Conservation (phyloP, 495 filamentous ascomycete species). For the Penicillium paradoxum region DNA sequence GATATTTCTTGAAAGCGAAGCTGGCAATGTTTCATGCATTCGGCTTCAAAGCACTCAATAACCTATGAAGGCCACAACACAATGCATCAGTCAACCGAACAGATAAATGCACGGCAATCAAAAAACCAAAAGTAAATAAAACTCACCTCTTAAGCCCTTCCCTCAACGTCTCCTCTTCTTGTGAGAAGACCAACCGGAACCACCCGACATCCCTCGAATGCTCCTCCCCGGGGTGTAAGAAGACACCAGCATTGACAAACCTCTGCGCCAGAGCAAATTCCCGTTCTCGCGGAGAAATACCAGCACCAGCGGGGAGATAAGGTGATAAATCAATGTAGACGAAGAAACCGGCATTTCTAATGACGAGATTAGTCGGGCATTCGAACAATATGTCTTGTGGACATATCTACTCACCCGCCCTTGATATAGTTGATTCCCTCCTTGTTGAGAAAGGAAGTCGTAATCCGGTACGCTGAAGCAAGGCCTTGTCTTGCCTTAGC, state of each 20-base stretch:
- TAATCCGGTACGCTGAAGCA: slow-evolving; percentile 21
- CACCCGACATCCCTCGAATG: slow-evolving; percentile 40
- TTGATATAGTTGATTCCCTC: slow-evolving; percentile 32
- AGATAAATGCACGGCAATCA: background rate
- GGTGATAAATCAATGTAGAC: slow-evolving; percentile 45
- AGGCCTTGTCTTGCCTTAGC: slow-evolving; percentile 20
- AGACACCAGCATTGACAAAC: slow-evolving; percentile 39
- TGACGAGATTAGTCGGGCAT: background rate
- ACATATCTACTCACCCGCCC: slow-evolving; percentile 19
- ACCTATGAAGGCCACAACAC: background rate
- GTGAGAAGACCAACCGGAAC: slow-evolving; percentile 45
- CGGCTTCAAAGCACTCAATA: slow-evolving; percentile 6
- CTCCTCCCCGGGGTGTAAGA: slow-evolving; percentile 39
- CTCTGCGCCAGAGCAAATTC: slow-evolving; percentile 35
- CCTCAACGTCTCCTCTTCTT: slow-evolving; percentile 25
- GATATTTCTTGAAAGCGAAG: background rate
- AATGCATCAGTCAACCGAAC: background rate
- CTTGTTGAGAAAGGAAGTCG: slow-evolving; percentile 21
- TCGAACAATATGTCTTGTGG: background rate
- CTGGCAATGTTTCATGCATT: background rate
- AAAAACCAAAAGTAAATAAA: background rate
- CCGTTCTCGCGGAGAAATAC: slow-evolving; percentile 5
- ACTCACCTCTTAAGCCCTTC: slow-evolving; percentile 36
- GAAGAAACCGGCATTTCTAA: slow-evolving; percentile 50
- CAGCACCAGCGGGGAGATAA: slow-evolving; percentile 14